phyloP scores from a whole-genome alignment of 768 basidiomycete species.

The Termitomyces sp. region DNA sequence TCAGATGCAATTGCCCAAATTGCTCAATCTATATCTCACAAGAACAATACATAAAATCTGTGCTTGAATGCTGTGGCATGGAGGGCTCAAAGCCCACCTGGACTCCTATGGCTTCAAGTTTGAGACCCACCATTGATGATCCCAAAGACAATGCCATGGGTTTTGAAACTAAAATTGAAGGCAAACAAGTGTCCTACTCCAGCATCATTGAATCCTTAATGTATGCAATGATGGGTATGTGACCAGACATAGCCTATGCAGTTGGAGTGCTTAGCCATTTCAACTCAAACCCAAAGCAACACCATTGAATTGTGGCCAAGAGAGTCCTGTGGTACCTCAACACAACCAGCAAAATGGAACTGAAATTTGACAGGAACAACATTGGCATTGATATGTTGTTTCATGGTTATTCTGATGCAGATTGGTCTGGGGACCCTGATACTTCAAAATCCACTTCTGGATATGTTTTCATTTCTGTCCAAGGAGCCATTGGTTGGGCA shows the following conservation, averaged over 20 bases:
- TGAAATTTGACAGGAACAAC: no score
- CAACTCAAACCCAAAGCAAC: no score
- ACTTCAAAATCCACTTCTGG: not conserved
- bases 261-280: not conserved
- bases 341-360: no score
- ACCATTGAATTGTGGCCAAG: no score
- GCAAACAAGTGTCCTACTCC: not conserved
- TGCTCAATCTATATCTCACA: no score
- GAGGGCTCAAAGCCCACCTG: not conserved
- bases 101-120: not conserved
- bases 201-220: not conserved
- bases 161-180: not conserved
- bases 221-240: no score
- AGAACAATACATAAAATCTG: not conserved
- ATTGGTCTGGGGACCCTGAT: not conserved
- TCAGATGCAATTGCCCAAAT: not conserved
- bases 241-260: not conserved
- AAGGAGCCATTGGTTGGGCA: not conserved
- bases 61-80: not conserved
- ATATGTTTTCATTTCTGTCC: not conserved
- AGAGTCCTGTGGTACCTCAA: no score
- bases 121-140: not conserved
- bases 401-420: not conserved
- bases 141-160: not conserved
- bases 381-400: no score